Conservation (phyloP, 129 eudicot genomes). For the Helianthus annuus region DNA sequence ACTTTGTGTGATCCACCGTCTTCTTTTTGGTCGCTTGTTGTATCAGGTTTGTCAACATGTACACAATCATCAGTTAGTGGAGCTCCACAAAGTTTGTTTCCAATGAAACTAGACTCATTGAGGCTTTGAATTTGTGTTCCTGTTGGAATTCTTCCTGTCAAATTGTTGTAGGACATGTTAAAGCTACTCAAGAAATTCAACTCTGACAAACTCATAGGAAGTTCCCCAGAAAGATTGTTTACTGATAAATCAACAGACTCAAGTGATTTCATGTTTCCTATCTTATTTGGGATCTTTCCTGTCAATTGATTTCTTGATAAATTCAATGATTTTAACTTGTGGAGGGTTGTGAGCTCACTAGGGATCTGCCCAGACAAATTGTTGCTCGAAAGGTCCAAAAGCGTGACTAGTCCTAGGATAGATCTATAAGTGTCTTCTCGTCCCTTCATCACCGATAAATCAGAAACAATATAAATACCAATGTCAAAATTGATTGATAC, state of each 20-base stretch:
- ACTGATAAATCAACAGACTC: slow-evolving; percentile 27
- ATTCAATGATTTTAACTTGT: not conserved
- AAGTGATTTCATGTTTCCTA: slow-evolving; percentile 12
- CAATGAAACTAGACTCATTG: slow-evolving; percentile 3
- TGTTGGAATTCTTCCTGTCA: slow-evolving; percentile 20
- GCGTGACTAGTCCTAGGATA: not conserved
- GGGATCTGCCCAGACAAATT: slow-evolving; percentile 14
- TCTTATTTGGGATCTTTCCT: slow-evolving; percentile 13
- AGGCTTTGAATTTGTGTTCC: slow-evolving; percentile 23
- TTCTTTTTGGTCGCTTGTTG: not conserved
- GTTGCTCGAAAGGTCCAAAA: slow-evolving; percentile 21
- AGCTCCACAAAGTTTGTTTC: slow-evolving; percentile 29
- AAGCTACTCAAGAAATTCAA: not conserved
- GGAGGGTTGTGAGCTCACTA: not conserved
- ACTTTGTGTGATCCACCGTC: not conserved
- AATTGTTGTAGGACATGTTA: slow-evolving; percentile 5
- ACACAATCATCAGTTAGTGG: slow-evolving; percentile 12
- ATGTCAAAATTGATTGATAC: not conserved
- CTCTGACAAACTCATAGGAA: slow-evolving; percentile 19
- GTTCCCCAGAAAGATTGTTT: slow-evolving; percentile 14
- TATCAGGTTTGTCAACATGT: not conserved
- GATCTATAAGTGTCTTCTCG: slow-evolving; percentile 4
- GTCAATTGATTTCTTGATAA: slow-evolving; percentile 18
- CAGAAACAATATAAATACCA: not conserved
- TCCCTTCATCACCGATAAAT: slow-evolving; percentile 6